Evolutionary conservation across 2,329 filamentous ascomycete genomes (phyloP).

Genomic region (Fusarium sp.): DNA sequence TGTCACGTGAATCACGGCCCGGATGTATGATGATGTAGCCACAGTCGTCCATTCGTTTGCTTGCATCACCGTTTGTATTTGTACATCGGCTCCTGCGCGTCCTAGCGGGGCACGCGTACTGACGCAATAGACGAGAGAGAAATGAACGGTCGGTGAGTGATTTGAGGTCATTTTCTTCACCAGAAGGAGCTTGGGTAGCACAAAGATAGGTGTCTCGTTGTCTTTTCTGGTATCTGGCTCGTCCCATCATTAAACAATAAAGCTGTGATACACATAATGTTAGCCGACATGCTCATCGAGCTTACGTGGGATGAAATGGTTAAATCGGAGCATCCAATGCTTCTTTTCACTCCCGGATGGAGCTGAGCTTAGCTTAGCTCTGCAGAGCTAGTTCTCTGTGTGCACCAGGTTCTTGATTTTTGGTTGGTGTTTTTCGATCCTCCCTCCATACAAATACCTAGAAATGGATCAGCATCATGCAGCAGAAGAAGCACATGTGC

Average conservation of each 20-base stretch:
- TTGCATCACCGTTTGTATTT: slow-evolving; percentile 16
- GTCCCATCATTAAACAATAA: slow-evolving; percentile 9
- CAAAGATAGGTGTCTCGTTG: neutral
- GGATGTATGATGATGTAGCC: slow-evolving; percentile 33
- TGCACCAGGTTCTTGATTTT: slow-evolving; percentile 3
- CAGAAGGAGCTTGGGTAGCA: slow-evolving; percentile 1
- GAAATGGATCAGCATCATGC: slow-evolving; percentile 17
- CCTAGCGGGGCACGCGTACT: slow-evolving; percentile 22
- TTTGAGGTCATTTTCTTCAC: slow-evolving; percentile 1
- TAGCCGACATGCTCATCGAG: slow-evolving; percentile 20
- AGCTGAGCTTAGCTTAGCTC: slow-evolving; percentile 12
- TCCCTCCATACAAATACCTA: slow-evolving; percentile 7
- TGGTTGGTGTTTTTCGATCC: slow-evolving; percentile 15
- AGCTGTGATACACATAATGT: slow-evolving; percentile 12
- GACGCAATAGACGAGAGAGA: slow-evolving; percentile 26
- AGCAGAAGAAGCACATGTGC: slow-evolving; percentile 6
- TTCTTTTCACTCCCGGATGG: neutral
- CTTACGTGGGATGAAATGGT: slow-evolving; percentile 19
- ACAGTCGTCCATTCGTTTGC: slow-evolving; percentile 31
- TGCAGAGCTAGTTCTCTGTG: slow-evolving; percentile 10
- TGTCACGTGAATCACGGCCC: slow-evolving; percentile 30
- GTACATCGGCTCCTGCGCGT: slow-evolving; percentile 26
- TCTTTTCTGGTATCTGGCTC: slow-evolving; percentile 2
- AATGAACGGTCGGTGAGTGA: slow-evolving; percentile 21
- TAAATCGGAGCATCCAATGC: slow-evolving; percentile 1